These are phyloP conservation scores for Cinnamomum chago DNA, from an alignment of 164 flowering plant genomes.

Conservation along the genomic window DNA sequence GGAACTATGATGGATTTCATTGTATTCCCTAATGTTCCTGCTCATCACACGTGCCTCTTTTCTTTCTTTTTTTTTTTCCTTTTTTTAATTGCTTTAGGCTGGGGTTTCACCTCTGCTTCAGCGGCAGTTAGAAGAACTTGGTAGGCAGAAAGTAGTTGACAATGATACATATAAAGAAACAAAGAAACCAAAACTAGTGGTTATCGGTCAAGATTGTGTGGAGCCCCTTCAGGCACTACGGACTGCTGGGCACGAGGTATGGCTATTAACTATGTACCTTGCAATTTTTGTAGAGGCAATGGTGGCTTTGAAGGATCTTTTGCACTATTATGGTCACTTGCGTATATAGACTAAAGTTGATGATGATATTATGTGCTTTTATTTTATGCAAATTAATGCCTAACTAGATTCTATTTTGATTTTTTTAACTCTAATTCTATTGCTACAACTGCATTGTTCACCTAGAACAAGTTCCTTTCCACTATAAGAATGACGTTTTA, in stretches of 20 bases:
- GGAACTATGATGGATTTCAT: too few species aligned
- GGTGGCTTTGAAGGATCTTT: too few species aligned
- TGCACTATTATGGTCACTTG: too few species aligned
- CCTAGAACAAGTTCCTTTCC: background rate
- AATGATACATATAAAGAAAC: slow-evolving; percentile 12
- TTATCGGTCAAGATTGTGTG: slow-evolving; percentile 79
- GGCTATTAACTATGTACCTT: background rate
- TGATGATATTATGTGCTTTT: too few species aligned
- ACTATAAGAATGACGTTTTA: too few species aligned
- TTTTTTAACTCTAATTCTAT: background rate
- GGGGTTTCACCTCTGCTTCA: slow-evolving; percentile 84
- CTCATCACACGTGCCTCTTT: background rate
- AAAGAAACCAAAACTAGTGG: slow-evolving; percentile 54
- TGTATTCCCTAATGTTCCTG: background rate
- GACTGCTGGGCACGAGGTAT: slow-evolving; percentile 71
- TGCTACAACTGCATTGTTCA: background rate
- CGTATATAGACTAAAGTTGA: too few species aligned
- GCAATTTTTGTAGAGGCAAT: background rate
- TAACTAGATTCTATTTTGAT: too few species aligned
- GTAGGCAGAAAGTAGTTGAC: slow-evolving; percentile 37
- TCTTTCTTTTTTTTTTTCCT: slow-evolving; percentile 11
- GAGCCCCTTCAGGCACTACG: slow-evolving; percentile 92
- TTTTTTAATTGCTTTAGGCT: slow-evolving; percentile 35
- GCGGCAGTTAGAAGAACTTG: slow-evolving; percentile 68
- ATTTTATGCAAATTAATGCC: too few species aligned